A percentile compares a stretch with the other conserved stretches of the same genome.
phyloP scores from a whole-genome alignment of 2,329 filamentous ascomycete genomes.

The Aspergillus latus region DNA sequence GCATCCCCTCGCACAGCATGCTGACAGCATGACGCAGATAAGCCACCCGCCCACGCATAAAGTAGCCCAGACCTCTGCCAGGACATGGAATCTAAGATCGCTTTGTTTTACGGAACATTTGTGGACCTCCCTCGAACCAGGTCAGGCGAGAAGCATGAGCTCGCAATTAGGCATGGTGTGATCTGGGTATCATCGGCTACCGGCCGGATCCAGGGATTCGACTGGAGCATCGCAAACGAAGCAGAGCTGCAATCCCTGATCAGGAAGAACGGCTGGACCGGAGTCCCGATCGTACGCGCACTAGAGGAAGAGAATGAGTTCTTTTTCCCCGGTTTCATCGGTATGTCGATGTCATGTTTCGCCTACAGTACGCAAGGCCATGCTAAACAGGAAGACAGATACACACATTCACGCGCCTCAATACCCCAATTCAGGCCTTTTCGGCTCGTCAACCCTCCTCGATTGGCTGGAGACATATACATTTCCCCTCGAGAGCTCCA shows the following conservation, averaged over 20 bases:
- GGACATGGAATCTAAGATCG: conserved; percentile 24
- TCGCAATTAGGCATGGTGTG: conserved; percentile 52
- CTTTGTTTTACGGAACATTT: conserved; percentile 62
- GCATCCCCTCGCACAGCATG: not conserved
- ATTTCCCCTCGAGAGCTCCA: conserved; percentile 83
- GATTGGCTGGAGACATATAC: conserved; percentile 95
- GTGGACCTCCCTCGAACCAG: conserved; percentile 54
- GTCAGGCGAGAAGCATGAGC: conserved; percentile 47
- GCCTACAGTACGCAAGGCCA: too few relatives aligned
- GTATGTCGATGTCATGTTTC: conserved; percentile 26
- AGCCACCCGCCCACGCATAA: not conserved
- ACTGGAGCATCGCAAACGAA: conserved; percentile 35
- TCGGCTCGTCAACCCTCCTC: conserved; percentile 87
- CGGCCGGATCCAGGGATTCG: conserved; percentile 36
- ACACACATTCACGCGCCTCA: conserved; percentile 95
- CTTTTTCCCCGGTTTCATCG: conserved; percentile 51
- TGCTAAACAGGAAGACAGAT: conserved; percentile 53
- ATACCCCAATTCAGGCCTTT: conserved; percentile 91
- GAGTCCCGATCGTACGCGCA: conserved; percentile 30
- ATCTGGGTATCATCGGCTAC: conserved; percentile 37
- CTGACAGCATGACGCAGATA: not conserved
- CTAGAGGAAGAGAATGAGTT: conserved; percentile 45
- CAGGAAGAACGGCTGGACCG: conserved; percentile 34
- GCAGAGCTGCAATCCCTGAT: conserved; percentile 27
- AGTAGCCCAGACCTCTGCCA: not conserved